Base-by-base conservation (phyloP, 2,329 filamentous ascomycete species). In the Fusarium mundagurra region DNA sequence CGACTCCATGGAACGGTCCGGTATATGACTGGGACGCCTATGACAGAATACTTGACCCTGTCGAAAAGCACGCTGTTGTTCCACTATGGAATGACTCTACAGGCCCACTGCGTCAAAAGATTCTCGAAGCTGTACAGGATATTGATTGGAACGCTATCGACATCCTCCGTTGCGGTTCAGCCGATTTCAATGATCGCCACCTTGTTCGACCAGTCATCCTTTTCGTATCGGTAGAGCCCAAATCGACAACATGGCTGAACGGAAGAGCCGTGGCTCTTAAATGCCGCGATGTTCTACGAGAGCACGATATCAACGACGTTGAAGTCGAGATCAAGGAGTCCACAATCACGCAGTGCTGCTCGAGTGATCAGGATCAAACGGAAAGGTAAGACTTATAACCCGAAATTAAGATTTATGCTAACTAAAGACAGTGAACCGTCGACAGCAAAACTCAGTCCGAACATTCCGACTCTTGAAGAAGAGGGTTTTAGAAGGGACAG, bases 401-500 rank as follows among this genome's bases (percentile, higher is more conserved):
- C 4, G 2, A 16, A 6, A 14, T 8, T 27, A 1, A 27, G 0
- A 7, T 8, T 6, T 2, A 14, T 36, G n/a, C n/a, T 53, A 20
- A 53, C 13, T 2, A 5, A 36, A 20, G 13, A 24, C 6, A 36
- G 50, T 24, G 6, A 53, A 20, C n/a, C 9, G 1, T 9, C 50
- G 14, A 12, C 33, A 20, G 7, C 33, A 2, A 53, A 53, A 22
- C 31, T 36, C 11, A 20, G 3, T 5, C 31, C 18, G 9, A 3
- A 17, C 2, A 53, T 38, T 22, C 18, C 31, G 18, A 27, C 3
- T 6, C 18, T 22, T 17, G 1, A 13, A 9, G 50, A 36, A 27
- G 50, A 53, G 7, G 17, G 9, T 3, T 38, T 4, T 13, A 22
- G 18, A 36, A 53, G 50, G 3, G 13, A 53, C 1, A 27, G 3